Base-by-base conservation (phyloP, 495 filamentous ascomycete genomes). In the Penicillium parvum region DNA sequence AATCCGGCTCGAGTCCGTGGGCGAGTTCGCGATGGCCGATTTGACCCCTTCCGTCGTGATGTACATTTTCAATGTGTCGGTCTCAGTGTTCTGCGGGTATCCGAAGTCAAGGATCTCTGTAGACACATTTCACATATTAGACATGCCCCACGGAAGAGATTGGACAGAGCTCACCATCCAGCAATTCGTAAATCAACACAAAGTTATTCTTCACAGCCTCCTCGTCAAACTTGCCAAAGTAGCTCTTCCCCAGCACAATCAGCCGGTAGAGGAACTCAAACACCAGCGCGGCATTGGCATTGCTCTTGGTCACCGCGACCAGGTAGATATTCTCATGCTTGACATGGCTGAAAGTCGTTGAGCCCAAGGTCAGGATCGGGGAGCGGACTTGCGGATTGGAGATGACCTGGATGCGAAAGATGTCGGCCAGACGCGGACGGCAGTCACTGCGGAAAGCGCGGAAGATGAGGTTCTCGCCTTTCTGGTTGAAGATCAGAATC, bases 161-260 rank as follows among this genome's bases (percentile, higher is more conserved):
- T n/a, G 5, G 9, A 43, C 5, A 23, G 15, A 34, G 66, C 74
- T 39, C 46, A 94, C 90, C 90, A 71, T 99, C 94, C 43, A 99
- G 74, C 42, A 99, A 78, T 75, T 99, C 94, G 69, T 99, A 99
- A 32, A 99, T 88, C 42, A 97, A 72, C 47, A 99, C 94, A 68
- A 99, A 99, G 66, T 99, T 99, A 63, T 95, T 96, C 81, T 99
- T 99, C 47, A 99, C 90, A 30, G 92, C 94, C 65, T 99, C 92
- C 76, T 99, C 92, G 63, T 99, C 92, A 54, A 99, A 94, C 62
- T 97, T 96, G 52, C 88, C 92, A 76, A 99, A 99, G 65, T 99
- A 99, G 41, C 87, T 84, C 68, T 84, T 90, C 43, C 92, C 92
- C 58, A 99, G 74, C 60, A 83, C 76, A 43, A 96, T 83, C 55